Conservation (phyloP, 768 basidiomycete genomes). For the Postia placenta region DNA sequence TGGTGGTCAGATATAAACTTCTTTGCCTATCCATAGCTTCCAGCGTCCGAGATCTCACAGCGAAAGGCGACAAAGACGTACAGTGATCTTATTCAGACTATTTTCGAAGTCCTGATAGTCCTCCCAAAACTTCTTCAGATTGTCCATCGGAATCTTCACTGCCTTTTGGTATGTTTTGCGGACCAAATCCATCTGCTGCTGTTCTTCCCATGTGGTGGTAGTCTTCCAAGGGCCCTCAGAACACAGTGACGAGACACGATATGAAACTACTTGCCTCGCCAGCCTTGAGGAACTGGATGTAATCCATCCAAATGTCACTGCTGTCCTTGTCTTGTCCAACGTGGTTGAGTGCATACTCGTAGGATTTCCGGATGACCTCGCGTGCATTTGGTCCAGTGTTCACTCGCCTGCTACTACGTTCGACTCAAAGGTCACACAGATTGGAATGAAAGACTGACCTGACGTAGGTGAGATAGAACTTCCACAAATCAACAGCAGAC, state of each 20-base stretch:
- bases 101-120: constrained; percentile 92
- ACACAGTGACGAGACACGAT: not conserved
- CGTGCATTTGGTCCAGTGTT: constrained; percentile 65
- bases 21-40: constrained; percentile 79
- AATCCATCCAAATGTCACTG: constrained; percentile 91
- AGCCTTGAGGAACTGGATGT: constrained; percentile 80
- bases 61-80: constrained; percentile 20
- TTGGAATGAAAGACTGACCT: constrained; percentile 45
- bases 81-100: constrained; percentile 81
- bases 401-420: constrained; percentile 44
- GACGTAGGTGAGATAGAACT: constrained; percentile 90
- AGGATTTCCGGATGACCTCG: constrained; percentile 78
- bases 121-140: constrained; percentile 89
- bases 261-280: constrained; percentile 52
- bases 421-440: constrained; percentile 8
- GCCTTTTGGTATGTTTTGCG: constrained; percentile 92
- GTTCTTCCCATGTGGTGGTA: constrained; percentile 88
- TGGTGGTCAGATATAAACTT: constrained; percentile 94
- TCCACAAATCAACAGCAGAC: constrained; percentile 87
- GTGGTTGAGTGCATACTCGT: constrained; percentile 87
- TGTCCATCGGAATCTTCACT: constrained; percentile 90
- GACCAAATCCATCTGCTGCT: constrained; percentile 90
- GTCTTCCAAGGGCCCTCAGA: constrained; percentile 27
- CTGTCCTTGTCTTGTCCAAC: constrained; percentile 91
- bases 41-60: no score